Evolutionary conservation across 805 yeast species (phyloP), one percentile per base, ranked within the genome.

Genomic region (Monosporozyma aquatica): DNA sequence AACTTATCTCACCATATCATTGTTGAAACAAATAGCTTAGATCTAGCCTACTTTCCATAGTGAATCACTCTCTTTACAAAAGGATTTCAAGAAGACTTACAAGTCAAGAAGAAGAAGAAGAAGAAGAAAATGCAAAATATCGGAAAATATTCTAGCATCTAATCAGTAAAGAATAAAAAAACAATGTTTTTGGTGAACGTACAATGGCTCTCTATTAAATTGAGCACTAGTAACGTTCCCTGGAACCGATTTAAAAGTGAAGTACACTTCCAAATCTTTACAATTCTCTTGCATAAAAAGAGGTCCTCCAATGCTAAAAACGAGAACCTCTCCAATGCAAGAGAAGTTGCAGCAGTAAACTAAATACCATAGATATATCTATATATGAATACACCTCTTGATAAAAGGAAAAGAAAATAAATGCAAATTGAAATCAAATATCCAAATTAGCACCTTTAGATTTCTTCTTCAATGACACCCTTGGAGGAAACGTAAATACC

Each of bases 401-500:
- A 10, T 25, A 27, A 9, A 20, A 26, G 11, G 15, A 11, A 24
- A 5, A 23, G 17, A 26, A 18, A 5, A 34, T 8, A 34, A 22
- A 15, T 5, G 17, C 8, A 14, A 22, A 7, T 35, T 15, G 8
- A 14, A 2, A 37, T 14, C 15, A 14, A n/a, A 13, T n/a, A 6
- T 23, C 9, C 6, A 23, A 17, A 13, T 21, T 30, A 21, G 30
- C 24, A n/a, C n/a, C n/a, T n/a, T 60, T 64, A 67, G 26, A 57
- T 59, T 37, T 80, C 89, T 68, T 80, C 84, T 53, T 72, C 83
- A 67, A 90, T 76, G 68, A 75, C 75, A 66, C 95, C 95, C 74
- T 83, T 84, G 76, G 84, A 92, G 57, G 97, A 89, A 64, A 90
- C 98, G 72, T 90, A 90, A 76, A 90, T 89, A 87, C 99, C 99